Conservation (phyloP, 345 rosid species). For the Populus simonii region DNA sequence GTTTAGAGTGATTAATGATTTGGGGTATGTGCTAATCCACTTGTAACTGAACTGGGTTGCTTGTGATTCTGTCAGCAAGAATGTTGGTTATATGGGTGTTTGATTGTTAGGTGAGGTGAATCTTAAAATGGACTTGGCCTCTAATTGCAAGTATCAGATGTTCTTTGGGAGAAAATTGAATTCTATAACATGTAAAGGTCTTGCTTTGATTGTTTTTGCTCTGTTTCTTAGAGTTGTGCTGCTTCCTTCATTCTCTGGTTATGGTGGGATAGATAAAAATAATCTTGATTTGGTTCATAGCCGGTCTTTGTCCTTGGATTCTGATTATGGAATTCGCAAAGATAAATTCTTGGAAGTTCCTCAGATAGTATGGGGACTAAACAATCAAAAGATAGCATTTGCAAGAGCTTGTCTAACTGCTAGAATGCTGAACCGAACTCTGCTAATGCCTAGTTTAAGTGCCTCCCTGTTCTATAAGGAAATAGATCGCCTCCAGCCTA, state of each 20-base stretch:
- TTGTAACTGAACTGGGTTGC: not conserved
- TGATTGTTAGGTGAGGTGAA: not conserved
- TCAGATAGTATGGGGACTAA: conserved; percentile 95
- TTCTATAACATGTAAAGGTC: conserved; percentile 54
- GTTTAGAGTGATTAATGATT: not conserved
- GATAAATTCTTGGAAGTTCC: conserved; percentile 85
- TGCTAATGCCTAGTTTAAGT: conserved; percentile 88
- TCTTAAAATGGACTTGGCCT: conserved; percentile 1
- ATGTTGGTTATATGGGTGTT: not conserved
- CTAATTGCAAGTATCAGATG: conserved; percentile 9
- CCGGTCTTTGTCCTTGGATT: conserved; percentile 23
- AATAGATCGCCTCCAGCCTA: conserved; percentile 69
- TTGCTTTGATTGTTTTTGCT: conserved; percentile 44
- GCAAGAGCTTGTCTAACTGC: conserved; percentile 95
- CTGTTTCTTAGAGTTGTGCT: conserved; percentile 51
- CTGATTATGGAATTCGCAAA: conserved; percentile 40
- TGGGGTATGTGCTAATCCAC: not conserved
- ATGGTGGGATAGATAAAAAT: conserved; percentile 18
- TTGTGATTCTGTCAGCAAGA: not conserved
- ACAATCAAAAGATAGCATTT: conserved; percentile 96
- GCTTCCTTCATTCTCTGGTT: conserved; percentile 38
- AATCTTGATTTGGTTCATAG: conserved; percentile 16
- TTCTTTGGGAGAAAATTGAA: conserved; percentile 23
- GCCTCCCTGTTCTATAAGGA: conserved; percentile 94
- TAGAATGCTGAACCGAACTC: conserved; percentile 77